A percentile compares a stretch with the other conserved stretches of the same genome.
Evolutionary conservation across 2,329 filamentous ascomycete genomes (phyloP).

Genomic region (Chrysosphaeria jannelii): DNA sequence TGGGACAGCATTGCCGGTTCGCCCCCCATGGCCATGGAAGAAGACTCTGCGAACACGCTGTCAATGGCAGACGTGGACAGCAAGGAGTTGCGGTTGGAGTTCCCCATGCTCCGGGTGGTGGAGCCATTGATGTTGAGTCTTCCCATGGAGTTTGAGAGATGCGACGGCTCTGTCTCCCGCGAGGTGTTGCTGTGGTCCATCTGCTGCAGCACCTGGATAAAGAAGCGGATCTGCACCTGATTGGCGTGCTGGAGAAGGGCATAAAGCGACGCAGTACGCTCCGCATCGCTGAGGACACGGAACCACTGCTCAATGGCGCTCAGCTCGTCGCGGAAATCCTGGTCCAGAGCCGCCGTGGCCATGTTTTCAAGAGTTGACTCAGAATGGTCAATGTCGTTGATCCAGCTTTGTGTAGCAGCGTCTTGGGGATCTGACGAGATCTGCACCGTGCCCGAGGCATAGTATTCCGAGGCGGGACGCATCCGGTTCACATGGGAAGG

Average conservation of each 20-base stretch:
- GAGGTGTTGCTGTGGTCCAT: conserved; percentile 99
- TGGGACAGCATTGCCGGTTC: conserved; percentile 96
- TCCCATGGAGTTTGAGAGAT: too few species aligned
- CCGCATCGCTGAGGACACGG: conserved; percentile 82
- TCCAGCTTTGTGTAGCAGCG: conserved; percentile 91
- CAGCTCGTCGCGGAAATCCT: conserved; percentile 98
- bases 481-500: conserved; percentile 44
- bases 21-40: conserved; percentile 92
- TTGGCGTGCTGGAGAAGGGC: conserved; percentile 93
- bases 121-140: too few species aligned
- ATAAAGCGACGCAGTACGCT: conserved; percentile 83
- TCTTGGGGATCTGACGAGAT: conserved; percentile 41
- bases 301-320: conserved; percentile 99
- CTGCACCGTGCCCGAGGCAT: conserved; percentile 34
- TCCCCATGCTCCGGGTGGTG: too few species aligned
- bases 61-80: conserved; percentile 83
- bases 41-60: conserved; percentile 95
- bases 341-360: conserved; percentile 92
- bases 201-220: conserved; percentile 93
- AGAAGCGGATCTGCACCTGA: conserved; percentile 95
- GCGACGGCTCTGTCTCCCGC: too few species aligned
- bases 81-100: conserved; percentile 85
- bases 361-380: conserved; percentile 98
- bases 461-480: conserved; percentile 84
- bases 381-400: conserved; percentile 94